These are phyloP conservation scores for Colletotrichum aenigma DNA, from an alignment of 2,329 filamentous ascomycete species.

Conservation along the genomic window DNA sequence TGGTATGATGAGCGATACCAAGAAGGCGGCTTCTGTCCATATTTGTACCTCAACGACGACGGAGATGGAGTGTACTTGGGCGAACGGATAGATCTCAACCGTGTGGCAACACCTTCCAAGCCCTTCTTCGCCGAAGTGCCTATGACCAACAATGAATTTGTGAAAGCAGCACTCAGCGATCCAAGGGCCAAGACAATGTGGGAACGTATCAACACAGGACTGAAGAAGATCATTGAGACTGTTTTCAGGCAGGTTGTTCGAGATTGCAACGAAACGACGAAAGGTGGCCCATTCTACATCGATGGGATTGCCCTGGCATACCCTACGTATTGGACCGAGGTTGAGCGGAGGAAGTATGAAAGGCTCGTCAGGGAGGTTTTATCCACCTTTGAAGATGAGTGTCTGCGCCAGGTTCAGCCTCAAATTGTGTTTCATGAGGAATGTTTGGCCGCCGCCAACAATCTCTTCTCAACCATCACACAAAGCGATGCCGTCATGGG, in stretches of 20 bases:
- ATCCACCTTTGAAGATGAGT: neutral
- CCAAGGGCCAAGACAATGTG: neutral
- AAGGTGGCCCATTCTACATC: neutral
- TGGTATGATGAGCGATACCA: neutral
- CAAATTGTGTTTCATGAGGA: neutral
- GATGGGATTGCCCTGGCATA: neutral
- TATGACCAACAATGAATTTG: neutral
- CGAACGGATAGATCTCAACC: too few species aligned
- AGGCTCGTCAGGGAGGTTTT: neutral
- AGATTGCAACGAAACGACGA: neutral
- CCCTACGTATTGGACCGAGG: neutral
- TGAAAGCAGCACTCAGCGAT: neutral
- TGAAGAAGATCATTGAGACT: neutral
- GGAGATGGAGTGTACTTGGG: neutral
- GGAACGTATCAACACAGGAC: neutral
- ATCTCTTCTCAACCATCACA: neutral
- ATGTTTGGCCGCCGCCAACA: neutral
- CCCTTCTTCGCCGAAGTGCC: neutral
- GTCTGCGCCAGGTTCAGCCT: neutral
- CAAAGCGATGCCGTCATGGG: neutral
- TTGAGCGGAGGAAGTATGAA: neutral
- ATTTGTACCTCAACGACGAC: neutral
- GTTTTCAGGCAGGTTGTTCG: neutral
- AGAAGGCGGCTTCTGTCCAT: neutral
- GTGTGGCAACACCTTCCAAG: neutral